Conservation (phyloP, 176 grass and related monocot genomes). For the barley (Hordeum vulgare) region MorexV3_pseudomolecules_assembly NC_058521.1:150761600-150762099, state of each 20-base stretch:
- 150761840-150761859: neutral
- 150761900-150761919: neutral
- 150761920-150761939: neutral
- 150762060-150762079: constrained; percentile 54
- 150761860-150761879: neutral
- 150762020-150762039: neutral
- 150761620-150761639: neutral
- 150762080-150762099: constrained; percentile 23
- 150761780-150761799: neutral
- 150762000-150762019: neutral
- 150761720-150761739: neutral
- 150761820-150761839: neutral
- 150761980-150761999: constrained; percentile 3
- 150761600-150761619: neutral
- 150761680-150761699: neutral
- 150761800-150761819: neutral
- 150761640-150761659: neutral
- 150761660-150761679: neutral
- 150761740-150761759: neutral
- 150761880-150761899: neutral
- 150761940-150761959: constrained; percentile 13
- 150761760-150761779: neutral
- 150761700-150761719: constrained; percentile 2
- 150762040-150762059: constrained; percentile 44
- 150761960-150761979: neutral